phyloP scores from a whole-genome alignment of 1,284 basidiomycete genomes.

The Tilletia setariae region DNA sequence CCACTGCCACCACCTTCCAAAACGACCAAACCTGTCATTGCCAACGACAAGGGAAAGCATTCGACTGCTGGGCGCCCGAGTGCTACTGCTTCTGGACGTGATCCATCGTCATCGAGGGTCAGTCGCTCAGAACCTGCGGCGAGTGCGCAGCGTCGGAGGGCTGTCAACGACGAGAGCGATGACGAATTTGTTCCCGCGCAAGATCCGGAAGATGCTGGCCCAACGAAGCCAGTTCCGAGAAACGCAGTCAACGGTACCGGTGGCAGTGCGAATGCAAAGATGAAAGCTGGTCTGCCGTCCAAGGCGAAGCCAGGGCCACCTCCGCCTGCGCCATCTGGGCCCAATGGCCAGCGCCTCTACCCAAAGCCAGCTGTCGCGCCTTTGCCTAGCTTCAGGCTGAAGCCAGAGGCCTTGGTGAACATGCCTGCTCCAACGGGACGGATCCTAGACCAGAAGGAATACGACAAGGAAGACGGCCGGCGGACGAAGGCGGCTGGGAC shows the following conservation, averaged over 20 bases:
- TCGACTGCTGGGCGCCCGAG: too few species aligned
- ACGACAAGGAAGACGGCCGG: background rate
- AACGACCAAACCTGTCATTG: too few species aligned
- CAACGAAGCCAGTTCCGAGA: background rate
- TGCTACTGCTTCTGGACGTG: too few species aligned
- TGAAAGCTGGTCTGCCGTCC: background rate
- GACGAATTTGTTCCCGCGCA: background rate
- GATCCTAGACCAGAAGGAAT: background rate
- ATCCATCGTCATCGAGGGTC: too few species aligned
- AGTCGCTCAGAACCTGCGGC: too few species aligned
- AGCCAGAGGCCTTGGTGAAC: slow-evolving; percentile 12
- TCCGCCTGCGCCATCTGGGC: background rate
- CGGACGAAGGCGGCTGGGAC: background rate
- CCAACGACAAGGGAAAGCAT: too few species aligned
- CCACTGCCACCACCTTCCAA: background rate
- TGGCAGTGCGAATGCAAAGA: background rate
- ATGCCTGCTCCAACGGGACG: slow-evolving; percentile 2
- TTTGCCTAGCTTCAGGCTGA: background rate
- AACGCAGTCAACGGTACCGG: background rate
- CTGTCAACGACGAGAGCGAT: background rate
- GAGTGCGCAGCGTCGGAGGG: too few species aligned
- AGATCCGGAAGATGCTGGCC: background rate
- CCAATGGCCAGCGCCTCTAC: background rate
- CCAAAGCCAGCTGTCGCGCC: background rate
- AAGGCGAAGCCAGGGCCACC: background rate